phyloP scores from a whole-genome alignment of 78 protist genomes.

The Tieghemostelium lacteum region DNA sequence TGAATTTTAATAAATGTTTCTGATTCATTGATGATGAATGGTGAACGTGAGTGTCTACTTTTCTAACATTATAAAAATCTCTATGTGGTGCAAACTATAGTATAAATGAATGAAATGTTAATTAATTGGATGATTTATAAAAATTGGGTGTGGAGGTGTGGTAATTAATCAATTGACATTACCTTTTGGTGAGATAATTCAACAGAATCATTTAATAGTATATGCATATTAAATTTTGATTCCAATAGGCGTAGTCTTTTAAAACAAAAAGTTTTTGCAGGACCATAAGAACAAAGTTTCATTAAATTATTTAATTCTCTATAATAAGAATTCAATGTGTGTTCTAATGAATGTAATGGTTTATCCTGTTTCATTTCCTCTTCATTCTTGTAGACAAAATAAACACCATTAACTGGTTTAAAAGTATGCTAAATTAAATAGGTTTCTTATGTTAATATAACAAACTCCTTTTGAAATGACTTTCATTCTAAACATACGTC shows the following conservation, averaged over 20 bases:
- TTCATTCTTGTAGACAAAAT: slow-evolving; percentile 44
- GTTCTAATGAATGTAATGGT: not conserved
- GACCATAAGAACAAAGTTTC: slow-evolving; percentile 66
- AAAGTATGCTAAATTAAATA: no score
- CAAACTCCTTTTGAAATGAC: slow-evolving; percentile 1
- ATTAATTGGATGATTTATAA: not conserved
- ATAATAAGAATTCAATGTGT: slow-evolving; percentile 39
- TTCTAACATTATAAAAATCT: slow-evolving; percentile 97
- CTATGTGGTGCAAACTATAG: slow-evolving; percentile 88
- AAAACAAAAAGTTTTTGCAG: slow-evolving; percentile 68
- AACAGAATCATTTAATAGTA: slow-evolving; percentile 64
- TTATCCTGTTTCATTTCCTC: slow-evolving; percentile 19
- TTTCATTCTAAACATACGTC: not conserved
- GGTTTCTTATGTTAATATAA: no score
- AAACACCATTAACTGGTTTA: slow-evolving; percentile 69
- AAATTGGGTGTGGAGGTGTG: not conserved
- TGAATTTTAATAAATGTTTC: slow-evolving; percentile 96
- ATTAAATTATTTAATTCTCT: slow-evolving; percentile 61
- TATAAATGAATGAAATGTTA: not conserved
- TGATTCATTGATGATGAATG: slow-evolving; percentile 95
- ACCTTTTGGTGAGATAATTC: slow-evolving; percentile 67
- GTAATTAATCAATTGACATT: not conserved
- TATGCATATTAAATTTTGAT: slow-evolving; percentile 78
- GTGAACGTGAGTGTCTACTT: slow-evolving; percentile 99
- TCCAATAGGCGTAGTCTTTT: slow-evolving; percentile 56